Conservation (phyloP, 1,139 yeast genomes). For the Kodamaea ohmeri region DNA sequence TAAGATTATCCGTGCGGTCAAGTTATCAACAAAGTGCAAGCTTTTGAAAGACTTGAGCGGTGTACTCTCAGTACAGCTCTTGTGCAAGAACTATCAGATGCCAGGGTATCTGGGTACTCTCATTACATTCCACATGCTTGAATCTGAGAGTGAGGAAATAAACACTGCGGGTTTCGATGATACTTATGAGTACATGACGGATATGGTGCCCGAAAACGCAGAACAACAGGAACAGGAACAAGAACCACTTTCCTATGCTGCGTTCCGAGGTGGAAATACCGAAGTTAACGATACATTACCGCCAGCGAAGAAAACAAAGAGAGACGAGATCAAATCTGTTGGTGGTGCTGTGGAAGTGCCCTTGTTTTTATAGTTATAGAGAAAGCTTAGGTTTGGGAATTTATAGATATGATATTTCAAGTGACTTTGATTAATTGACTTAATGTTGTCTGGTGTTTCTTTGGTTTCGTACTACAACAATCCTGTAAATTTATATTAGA, state of each 20-base stretch:
- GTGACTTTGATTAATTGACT: no score
- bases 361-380: slow-evolving; percentile 26
- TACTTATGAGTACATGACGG: slow-evolving; percentile 23
- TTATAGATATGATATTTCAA: not conserved
- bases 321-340: slow-evolving; percentile 24
- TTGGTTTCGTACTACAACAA: no score
- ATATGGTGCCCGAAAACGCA: no score
- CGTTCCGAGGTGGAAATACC: slow-evolving; percentile 14
- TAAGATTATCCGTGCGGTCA: slow-evolving; percentile 52
- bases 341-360: slow-evolving; percentile 45
- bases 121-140: slow-evolving; percentile 60
- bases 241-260: slow-evolving; percentile 20
- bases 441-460: no score
- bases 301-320: slow-evolving; percentile 11
- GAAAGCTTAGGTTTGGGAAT: not conserved
- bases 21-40: slow-evolving; percentile 57
- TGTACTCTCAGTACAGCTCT: slow-evolving; percentile 46
- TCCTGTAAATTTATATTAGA: slow-evolving; percentile 1
- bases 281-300: slow-evolving; percentile 14
- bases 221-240: slow-evolving; percentile 11
- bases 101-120: slow-evolving; percentile 54
- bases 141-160: slow-evolving; percentile 22
- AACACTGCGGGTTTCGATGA: slow-evolving; percentile 19
- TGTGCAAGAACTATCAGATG: slow-evolving; percentile 34
- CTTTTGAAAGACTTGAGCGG: slow-evolving; percentile 58